A percentile compares a stretch with the other conserved stretches of the same genome.
These are phyloP conservation scores for Epichloe brachyelytri DNA, from an alignment of 2,329 filamentous ascomycete species.

Conservation along the genomic window DNA sequence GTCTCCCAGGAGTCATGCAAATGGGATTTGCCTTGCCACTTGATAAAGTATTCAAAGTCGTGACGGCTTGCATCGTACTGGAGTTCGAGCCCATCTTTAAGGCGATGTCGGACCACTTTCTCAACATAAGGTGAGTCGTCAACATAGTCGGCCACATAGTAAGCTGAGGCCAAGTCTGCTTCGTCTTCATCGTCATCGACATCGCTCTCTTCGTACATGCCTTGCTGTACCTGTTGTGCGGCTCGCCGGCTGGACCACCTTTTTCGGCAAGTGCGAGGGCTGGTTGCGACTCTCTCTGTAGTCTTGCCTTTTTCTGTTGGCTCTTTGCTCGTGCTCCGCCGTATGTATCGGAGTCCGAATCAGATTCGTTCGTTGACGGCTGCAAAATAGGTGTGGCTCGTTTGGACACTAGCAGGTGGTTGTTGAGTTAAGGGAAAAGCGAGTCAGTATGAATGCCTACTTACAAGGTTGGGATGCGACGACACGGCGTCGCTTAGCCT, in stretches of 20 bases:
- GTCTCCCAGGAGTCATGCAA: slow-evolving; percentile 94
- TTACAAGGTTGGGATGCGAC: slow-evolving; percentile 52
- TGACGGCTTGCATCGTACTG: slow-evolving; percentile 46
- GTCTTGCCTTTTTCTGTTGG: slow-evolving; percentile 63
- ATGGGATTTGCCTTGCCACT: slow-evolving; percentile 94
- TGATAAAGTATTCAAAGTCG: slow-evolving; percentile 86
- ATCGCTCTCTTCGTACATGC: slow-evolving; percentile 54
- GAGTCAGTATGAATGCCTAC: slow-evolving; percentile 12
- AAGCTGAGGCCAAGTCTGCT: slow-evolving; percentile 41
- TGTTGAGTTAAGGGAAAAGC: neutral
- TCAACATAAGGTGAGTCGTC: slow-evolving; percentile 81
- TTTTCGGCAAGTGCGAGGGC: slow-evolving; percentile 58
- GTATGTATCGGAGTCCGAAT: slow-evolving; percentile 65
- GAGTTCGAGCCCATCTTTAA: slow-evolving; percentile 54
- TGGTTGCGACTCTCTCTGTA: slow-evolving; percentile 54
- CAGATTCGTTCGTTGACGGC: slow-evolving; percentile 46
- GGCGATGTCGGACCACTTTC: slow-evolving; percentile 74
- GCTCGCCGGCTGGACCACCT: slow-evolving; percentile 84
- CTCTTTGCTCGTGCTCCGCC: slow-evolving; percentile 61
- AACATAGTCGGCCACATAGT: slow-evolving; percentile 57
- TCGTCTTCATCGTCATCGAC: slow-evolving; percentile 53
- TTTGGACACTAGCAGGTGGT: slow-evolving; percentile 39
- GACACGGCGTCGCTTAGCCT: slow-evolving; percentile 55
- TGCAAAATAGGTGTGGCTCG: slow-evolving; percentile 41
- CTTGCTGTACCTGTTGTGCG: slow-evolving; percentile 56